Conservation (phyloP, 768 basidiomycete species). For the Russula sp. region DNA sequence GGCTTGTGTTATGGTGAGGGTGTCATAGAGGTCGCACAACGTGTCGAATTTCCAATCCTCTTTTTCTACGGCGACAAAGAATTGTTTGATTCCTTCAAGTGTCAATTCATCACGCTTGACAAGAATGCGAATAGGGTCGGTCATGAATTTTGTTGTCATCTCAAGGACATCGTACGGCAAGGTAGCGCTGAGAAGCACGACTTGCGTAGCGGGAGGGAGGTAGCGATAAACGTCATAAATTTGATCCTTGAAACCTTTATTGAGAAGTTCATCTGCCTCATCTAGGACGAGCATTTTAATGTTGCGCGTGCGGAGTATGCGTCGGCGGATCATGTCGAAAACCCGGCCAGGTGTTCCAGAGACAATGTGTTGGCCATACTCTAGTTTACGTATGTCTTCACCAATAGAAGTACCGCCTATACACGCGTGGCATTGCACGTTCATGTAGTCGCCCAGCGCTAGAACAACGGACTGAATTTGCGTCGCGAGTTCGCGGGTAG, state of each 20-base stretch:
- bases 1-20: conserved; percentile 96
- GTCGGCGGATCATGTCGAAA: conserved; percentile 97
- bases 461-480: conserved; percentile 97
- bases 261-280: conserved; percentile 92
- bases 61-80: conserved; percentile 98
- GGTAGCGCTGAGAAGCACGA: conserved; percentile 92
- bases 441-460: conserved; percentile 98
- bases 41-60: conserved; percentile 99
- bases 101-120: conserved; percentile 99
- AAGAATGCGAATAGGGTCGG: conserved; percentile 94
- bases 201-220: conserved; percentile 94
- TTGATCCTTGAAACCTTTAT: conserved; percentile 99
- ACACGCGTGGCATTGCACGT: conserved; percentile 97
- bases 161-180: conserved; percentile 95
- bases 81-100: conserved; percentile 92
- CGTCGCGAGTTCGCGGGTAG: conserved; percentile 98
- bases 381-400: conserved; percentile 94
- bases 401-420: conserved; percentile 97
- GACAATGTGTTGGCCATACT: conserved; percentile 96
- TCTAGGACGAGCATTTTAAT: conserved; percentile 97
- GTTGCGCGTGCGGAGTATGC: conserved; percentile 87
- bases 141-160: conserved; percentile 99
- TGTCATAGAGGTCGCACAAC: conserved; percentile 94
- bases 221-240: conserved; percentile 99
- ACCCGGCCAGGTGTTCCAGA: conserved; percentile 97